These are phyloP conservation scores for barley (Hordeum vulgare) DNA, from an alignment of 176 grass and related monocot species.

Conservation along the genomic window DNA sequence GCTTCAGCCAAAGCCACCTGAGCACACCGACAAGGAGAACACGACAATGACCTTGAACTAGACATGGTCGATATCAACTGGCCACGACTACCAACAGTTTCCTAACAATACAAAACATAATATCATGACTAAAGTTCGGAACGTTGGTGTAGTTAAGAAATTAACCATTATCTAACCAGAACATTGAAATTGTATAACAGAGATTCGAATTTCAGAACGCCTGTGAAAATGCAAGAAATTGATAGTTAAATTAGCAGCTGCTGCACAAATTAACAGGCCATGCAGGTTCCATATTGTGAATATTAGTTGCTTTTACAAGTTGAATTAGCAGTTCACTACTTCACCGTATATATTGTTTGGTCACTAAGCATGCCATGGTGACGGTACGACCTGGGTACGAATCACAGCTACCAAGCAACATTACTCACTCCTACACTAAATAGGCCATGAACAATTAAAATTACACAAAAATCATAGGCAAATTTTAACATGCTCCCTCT, in stretches of 20 bases:
- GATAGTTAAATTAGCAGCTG: background rate
- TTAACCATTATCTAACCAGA: background rate
- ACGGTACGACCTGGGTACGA: too few relatives aligned
- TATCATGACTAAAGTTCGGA: background rate
- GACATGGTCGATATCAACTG: conserved; percentile 16
- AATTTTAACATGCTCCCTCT: too few relatives aligned
- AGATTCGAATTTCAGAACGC: background rate
- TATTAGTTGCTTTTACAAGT: background rate
- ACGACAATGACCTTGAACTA: conserved; percentile 25
- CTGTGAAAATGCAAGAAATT: background rate
- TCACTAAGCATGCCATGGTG: background rate
- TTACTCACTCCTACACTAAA: background rate
- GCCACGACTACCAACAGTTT: background rate
- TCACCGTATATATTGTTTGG: background rate
- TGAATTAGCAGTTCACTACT: background rate
- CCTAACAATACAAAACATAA: conserved; percentile 25
- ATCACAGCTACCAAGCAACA: background rate
- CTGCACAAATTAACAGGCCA: background rate
- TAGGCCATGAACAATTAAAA: background rate
- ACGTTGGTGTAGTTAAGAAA: background rate
- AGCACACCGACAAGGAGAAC: conserved; percentile 34
- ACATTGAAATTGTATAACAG: background rate
- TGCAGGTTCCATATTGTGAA: background rate
- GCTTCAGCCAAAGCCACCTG: conserved; percentile 52
- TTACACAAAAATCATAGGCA: background rate